Evolutionary conservation across 805 yeast genomes (phyloP), one percentile per base, ranked within the genome.

Genomic region (Wickerhamiella cacticola): DNA sequence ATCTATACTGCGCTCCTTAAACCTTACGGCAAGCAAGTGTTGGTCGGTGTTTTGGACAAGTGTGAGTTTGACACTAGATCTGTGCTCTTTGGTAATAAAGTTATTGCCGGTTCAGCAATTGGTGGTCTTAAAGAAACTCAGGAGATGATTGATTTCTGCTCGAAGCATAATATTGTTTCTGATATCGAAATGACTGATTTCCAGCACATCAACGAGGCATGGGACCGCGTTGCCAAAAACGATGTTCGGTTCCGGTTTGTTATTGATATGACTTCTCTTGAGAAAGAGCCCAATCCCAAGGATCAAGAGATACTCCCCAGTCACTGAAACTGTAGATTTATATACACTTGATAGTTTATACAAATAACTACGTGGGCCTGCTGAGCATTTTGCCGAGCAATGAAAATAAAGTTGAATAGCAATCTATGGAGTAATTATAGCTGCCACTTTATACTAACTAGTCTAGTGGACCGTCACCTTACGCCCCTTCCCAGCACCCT

Each of bases 141-240:
- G 40, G 81, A 79, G 55, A 73, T 82, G 77, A 69, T 83, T 55
- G 67, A 76, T 36, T 59, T 82, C 52, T 82, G 86, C 18, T 75
- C 73, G 15, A 69, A 76, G 55, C 68, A 78, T 54, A 63, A 69
- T 35, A 67, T 81, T 56, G 68, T 67, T 49, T 78, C 85, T n/a
- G 78, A 82, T 80, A 69, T 74, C 48, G 84, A 80, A 63, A 67
- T 68, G 24, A 64, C 80, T 45, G 75, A 76, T 24, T 69, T 79
- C 65, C 38, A 41, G 31, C 22, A 52, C 33, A 44, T 54, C 29
- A 45, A 50, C 42, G 44, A 47, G 23, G 54, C 58, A 4, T 54
- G 39, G 47, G 40, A 48, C 31, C 47, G 47, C 5, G 33, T 55
- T 12, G 38, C 13, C 3, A 23, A 45, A 18, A 51, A 53, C 19